These are phyloP conservation scores for Paspalum vaginatum DNA, from an alignment of 176 grass and related monocot species.

Conservation along the genomic window DNA sequence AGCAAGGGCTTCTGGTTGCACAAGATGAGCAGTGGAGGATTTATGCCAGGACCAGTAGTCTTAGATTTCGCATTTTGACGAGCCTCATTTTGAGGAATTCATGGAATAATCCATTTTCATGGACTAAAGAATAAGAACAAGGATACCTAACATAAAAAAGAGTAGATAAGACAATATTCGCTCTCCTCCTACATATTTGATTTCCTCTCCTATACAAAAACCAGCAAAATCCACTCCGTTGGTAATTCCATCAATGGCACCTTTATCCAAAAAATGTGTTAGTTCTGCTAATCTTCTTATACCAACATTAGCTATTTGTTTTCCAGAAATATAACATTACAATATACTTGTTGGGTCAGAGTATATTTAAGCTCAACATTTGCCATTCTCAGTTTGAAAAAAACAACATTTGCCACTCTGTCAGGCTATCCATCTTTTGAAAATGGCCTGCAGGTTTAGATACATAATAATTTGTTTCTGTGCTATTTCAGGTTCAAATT, in stretches of 20 bases:
- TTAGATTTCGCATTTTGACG: neutral
- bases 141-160: too few relatives aligned
- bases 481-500: conserved; percentile 68
- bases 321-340: neutral
- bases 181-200: too few relatives aligned
- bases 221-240: too few relatives aligned
- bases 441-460: conserved; percentile 29
- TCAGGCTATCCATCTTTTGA: neutral
- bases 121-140: too few relatives aligned
- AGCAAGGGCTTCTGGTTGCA: neutral
- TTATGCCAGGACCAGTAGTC: neutral
- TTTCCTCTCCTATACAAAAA: too few relatives aligned
- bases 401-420: neutral
- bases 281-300: too few relatives aligned
- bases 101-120: neutral
- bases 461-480: conserved; percentile 8
- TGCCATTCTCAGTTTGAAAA: neutral
- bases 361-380: neutral
- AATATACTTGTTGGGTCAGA: neutral
- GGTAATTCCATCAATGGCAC: too few relatives aligned
- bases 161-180: too few relatives aligned
- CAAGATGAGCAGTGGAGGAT: conserved; percentile 3
- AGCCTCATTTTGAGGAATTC: neutral
- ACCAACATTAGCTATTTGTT: too few relatives aligned
- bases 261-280: neutral